Conservation (phyloP, 2,329 filamentous ascomycete genomes). For the Talaromyces sp. region DNA sequence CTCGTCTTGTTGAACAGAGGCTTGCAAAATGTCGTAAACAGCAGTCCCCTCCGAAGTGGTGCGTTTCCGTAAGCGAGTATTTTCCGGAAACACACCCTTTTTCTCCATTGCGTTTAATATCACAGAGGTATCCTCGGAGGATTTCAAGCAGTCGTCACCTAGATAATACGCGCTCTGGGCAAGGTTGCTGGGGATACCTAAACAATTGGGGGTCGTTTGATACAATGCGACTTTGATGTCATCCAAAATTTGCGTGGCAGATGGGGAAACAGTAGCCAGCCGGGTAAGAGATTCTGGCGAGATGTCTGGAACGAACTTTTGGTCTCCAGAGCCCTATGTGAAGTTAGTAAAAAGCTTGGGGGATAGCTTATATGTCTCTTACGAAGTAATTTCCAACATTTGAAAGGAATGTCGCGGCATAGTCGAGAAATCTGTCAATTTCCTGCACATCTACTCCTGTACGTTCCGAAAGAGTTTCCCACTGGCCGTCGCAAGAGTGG, state of each 20-base stretch:
- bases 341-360: not conserved
- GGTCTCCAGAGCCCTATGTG: not conserved
- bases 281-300: not conserved
- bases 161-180: not conserved
- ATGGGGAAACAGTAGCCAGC: not conserved
- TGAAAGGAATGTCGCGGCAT: not conserved
- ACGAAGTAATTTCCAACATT: not conserved
- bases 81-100: not conserved
- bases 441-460: slow-evolving; percentile 44
- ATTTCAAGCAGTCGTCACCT: not conserved
- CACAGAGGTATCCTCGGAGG: not conserved
- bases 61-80: not conserved
- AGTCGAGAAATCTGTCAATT: slow-evolving; percentile 33
- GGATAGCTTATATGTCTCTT: not conserved
- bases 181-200: not conserved
- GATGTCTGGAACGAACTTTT: not conserved
- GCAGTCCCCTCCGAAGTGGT: not conserved
- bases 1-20: not conserved
- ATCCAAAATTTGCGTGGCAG: not conserved
- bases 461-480: slow-evolving; percentile 31
- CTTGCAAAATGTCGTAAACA: not conserved
- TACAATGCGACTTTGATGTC: not conserved
- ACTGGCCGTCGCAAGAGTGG: slow-evolving; percentile 43
- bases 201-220: not conserved
- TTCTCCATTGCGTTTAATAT: not conserved